Percentiles rank a stretch among this genome's conserved stretches.
Evolutionary conservation across 352 stramenopile species (phyloP).

Genomic region (Globisporangium okanoganense): DNA sequence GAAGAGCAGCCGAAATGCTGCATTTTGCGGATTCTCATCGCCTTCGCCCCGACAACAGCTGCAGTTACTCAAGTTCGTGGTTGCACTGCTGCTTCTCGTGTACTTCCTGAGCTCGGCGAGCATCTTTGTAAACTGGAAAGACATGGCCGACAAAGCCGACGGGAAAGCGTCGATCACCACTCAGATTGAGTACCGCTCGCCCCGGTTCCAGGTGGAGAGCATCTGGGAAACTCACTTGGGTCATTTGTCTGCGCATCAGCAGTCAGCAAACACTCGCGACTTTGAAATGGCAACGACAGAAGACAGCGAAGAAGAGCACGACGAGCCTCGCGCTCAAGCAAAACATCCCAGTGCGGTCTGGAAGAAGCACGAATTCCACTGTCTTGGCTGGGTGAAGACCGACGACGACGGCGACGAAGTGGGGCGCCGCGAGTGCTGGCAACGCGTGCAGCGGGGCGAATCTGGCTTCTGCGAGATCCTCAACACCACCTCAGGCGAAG

Average conservation of each 20-base stretch:
- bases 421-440: slow-evolving; percentile 49
- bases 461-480: slow-evolving; percentile 60
- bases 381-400: slow-evolving; percentile 9
- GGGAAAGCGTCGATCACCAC: slow-evolving; percentile 5
- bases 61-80: background rate
- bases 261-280: background rate
- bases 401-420: slow-evolving; percentile 37
- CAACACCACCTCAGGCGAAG: slow-evolving; percentile 43
- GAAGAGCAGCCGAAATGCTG: background rate
- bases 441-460: slow-evolving; percentile 49
- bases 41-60: background rate
- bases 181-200: slow-evolving; percentile 12
- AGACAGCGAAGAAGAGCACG: background rate
- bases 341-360: slow-evolving; percentile 15
- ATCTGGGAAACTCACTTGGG: background rate
- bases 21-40: background rate
- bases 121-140: slow-evolving; percentile 28
- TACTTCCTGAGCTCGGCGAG: slow-evolving; percentile 25
- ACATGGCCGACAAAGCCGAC: slow-evolving; percentile 16
- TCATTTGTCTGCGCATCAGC: background rate
- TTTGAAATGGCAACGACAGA: background rate
- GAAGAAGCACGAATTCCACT: slow-evolving; percentile 17
- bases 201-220: background rate
- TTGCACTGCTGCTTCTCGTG: slow-evolving; percentile 1
- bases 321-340: background rate